Percentiles rank a stretch among this genome's conserved stretches.
Conservation (phyloP, 2,329 filamentous ascomycete species). For the Geosmithia morbida region DNA sequence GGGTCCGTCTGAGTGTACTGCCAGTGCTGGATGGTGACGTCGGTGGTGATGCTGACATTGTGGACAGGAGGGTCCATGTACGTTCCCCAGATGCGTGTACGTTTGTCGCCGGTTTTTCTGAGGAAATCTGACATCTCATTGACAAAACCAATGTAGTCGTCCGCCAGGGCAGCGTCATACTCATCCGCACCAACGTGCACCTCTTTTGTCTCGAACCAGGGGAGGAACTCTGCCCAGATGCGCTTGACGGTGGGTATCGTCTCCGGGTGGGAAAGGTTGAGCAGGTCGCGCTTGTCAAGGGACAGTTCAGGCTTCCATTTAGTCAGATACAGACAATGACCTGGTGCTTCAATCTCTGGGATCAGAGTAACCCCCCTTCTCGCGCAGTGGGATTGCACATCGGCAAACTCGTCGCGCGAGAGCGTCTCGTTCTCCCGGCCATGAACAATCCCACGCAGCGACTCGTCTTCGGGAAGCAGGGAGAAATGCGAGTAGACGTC, state of each 20-base stretch:
- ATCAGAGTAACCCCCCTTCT: slow-evolving; percentile 34
- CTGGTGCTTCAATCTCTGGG: slow-evolving; percentile 39
- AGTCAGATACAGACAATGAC: slow-evolving; percentile 34
- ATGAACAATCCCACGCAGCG: slow-evolving; percentile 7
- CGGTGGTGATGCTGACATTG: slow-evolving; percentile 18
- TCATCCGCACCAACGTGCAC: slow-evolving; percentile 42
- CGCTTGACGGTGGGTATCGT: slow-evolving; percentile 34
- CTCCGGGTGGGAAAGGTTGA: slow-evolving; percentile 28
- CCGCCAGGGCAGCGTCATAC: slow-evolving; percentile 26
- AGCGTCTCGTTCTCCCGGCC: slow-evolving; percentile 11
- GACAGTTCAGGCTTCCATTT: slow-evolving; percentile 41
- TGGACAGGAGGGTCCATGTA: slow-evolving; percentile 25
- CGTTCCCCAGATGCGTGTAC: slow-evolving; percentile 40
- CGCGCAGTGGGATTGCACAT: slow-evolving; percentile 33
- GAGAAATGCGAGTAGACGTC: slow-evolving; percentile 29
- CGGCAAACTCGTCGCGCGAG: slow-evolving; percentile 23
- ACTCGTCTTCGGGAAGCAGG: slow-evolving; percentile 16
- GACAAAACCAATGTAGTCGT: slow-evolving; percentile 33
- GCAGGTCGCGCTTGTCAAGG: slow-evolving; percentile 26
- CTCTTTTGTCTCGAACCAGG: slow-evolving; percentile 39
- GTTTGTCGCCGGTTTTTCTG: slow-evolving; percentile 27
- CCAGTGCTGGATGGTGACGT: slow-evolving; percentile 30
- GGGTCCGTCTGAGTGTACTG: slow-evolving; percentile 32
- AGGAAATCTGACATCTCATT: slow-evolving; percentile 28
- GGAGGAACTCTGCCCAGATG: slow-evolving; percentile 36